These are phyloP conservation scores for Buxus sempervirens DNA, from an alignment of 164 flowering plant genomes.

Conservation along the genomic window DNA sequence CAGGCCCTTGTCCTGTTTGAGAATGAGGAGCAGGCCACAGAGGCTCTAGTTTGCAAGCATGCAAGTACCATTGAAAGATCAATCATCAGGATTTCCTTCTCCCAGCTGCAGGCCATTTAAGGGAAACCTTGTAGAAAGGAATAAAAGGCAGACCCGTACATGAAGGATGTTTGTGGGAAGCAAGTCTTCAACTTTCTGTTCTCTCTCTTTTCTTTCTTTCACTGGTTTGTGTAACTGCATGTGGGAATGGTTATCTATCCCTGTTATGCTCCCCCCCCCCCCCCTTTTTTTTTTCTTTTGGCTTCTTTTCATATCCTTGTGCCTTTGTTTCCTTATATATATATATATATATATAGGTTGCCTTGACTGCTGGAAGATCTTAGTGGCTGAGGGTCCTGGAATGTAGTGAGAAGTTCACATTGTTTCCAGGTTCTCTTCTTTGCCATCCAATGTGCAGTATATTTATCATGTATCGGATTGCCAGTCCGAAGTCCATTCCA, in stretches of 20 bases:
- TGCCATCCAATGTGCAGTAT: neutral
- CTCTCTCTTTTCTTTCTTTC: neutral
- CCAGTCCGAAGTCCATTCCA: neutral
- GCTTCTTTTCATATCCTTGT: neutral
- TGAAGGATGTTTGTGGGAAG: constrained; percentile 11
- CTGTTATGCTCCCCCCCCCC: too few relatives aligned
- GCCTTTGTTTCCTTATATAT: neutral
- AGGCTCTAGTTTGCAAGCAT: constrained; percentile 96
- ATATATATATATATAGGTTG: neutral
- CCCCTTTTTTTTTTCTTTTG: too few relatives aligned
- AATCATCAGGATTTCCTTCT: constrained; percentile 81
- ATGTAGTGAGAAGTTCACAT: neutral
- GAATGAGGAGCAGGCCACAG: constrained; percentile 93
- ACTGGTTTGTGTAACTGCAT: neutral
- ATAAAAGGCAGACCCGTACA: neutral
- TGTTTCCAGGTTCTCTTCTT: neutral
- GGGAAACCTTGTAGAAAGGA: neutral
- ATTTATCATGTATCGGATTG: neutral
- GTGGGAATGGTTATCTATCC: too few relatives aligned
- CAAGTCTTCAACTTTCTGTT: neutral
- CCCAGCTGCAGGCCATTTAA: constrained; percentile 80
- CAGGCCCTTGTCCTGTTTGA: constrained; percentile 88
- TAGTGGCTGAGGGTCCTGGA: neutral
- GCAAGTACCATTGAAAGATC: constrained; percentile 72
- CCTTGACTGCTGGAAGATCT: neutral